A percentile compares a stretch with the other conserved stretches of the same genome.
Evolutionary conservation across 2,329 filamentous ascomycete genomes (phyloP).

Genomic region (Exophiala bonariae): DNA sequence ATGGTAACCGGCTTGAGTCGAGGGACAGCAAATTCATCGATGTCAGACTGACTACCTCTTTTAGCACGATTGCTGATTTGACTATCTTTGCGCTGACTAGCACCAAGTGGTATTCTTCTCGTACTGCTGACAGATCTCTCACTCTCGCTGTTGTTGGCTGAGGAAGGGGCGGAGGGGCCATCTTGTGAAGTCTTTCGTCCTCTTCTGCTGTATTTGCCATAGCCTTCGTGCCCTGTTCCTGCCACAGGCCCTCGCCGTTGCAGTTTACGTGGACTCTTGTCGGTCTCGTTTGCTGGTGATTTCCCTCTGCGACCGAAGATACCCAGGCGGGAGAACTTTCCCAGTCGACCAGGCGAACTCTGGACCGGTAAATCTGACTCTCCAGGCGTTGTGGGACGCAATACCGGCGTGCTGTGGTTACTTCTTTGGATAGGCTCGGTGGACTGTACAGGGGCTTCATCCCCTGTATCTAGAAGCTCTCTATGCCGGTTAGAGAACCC

Average conservation of each 20-base stretch:
- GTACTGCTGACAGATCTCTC: constrained; percentile 39
- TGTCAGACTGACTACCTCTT: constrained; percentile 37
- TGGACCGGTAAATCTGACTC: background rate
- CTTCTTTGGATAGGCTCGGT: constrained; percentile 2
- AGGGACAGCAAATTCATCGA: constrained; percentile 50
- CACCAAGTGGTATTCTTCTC: constrained; percentile 37
- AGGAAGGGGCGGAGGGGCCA: constrained; percentile 29
- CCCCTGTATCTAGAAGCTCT: constrained; percentile 39
- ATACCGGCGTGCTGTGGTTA: constrained; percentile 30
- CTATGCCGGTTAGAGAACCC: constrained; percentile 51
- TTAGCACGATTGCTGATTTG: constrained; percentile 33
- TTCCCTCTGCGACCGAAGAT: constrained; percentile 67
- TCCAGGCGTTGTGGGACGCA: constrained; percentile 47
- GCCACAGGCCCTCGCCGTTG: constrained; percentile 79
- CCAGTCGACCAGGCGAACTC: constrained; percentile 22
- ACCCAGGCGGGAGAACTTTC: constrained; percentile 66
- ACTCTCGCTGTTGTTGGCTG: constrained; percentile 35
- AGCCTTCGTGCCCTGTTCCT: constrained; percentile 85
- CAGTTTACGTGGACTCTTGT: constrained; percentile 58
- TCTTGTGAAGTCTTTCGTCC: constrained; percentile 45
- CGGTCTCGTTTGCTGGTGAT: constrained; percentile 60
- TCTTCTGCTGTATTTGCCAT: constrained; percentile 48
- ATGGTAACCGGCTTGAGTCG: constrained; percentile 52
- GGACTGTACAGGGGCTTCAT: constrained; percentile 11
- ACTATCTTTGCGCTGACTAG: constrained; percentile 43